Base-by-base conservation (phyloP, 202 grass and related monocot genomes). In the Carex arenaria region DNA sequence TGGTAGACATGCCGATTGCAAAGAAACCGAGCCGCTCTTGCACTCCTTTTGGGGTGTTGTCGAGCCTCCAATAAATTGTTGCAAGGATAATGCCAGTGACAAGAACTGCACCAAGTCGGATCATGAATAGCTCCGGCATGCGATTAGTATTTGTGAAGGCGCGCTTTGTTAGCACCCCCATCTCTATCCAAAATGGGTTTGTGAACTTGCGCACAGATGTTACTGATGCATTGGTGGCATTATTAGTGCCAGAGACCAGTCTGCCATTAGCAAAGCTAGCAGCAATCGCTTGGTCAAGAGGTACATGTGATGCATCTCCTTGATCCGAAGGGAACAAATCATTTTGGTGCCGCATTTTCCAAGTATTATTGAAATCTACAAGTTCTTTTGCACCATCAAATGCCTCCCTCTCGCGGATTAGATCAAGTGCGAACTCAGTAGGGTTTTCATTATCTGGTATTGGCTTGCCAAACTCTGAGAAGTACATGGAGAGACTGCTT, bases 381-480 rank as follows among this genome's bases (percentile, higher is more conserved):
- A 94, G 83, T 3, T 85, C 72, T 11, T 19, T 59, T 10, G 83
- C 84, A 4, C 92, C 89, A 63, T 80, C 43, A 9, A 88, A 80
- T 80, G 40, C 12, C 34, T 94, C 89, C 3, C 87, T 84, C 81
- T 94, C 89, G 11, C 87, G 87, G 18, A 92, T 87, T 51, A 85
- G 86, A 81, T 94, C 92, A 18, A 94, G 84, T 10, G 90, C 92
- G 31, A 94, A 94, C 72, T 94, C 92, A 7, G 90, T 86, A 10
- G 90, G 92, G 84, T 94, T 94, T 85, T 92, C 88, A 32, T 89
- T 89, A 12, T 91, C 85, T 2, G 84, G 92, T 34, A 94, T 94
- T 11, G 87, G 89, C 12, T 84, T 74, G 23, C 87, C 89, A 4
- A 92, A 87, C 64, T 86, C 87, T 1, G 81, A 79, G 79, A 94